These are phyloP conservation scores for Parietichytrium sp. DNA, from an alignment of 108 stramenopile genomes.

Conservation along the genomic window DNA sequence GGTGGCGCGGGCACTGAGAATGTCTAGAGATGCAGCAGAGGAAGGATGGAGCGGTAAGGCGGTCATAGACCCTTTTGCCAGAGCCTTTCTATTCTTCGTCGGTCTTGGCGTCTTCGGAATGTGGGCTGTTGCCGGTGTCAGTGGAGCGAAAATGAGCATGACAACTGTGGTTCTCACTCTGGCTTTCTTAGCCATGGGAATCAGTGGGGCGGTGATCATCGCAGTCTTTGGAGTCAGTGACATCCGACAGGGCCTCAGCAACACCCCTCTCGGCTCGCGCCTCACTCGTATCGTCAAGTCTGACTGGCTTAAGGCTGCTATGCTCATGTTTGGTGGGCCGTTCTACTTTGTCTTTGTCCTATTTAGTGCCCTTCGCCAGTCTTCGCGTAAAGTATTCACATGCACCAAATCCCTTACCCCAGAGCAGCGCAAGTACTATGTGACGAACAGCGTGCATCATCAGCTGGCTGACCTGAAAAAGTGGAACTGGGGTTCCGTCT, in stretches of 20 bases:
- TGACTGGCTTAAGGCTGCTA: slow-evolving; percentile 29
- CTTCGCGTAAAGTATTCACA: neutral
- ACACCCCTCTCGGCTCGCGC: slow-evolving; percentile 6
- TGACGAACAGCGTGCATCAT: neutral
- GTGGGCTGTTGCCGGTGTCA: neutral
- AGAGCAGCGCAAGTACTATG: neutral
- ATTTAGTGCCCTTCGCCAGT: neutral
- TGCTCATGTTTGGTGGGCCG: slow-evolving; percentile 5
- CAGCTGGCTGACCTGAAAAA: neutral
- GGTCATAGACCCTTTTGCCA: slow-evolving; percentile 1
- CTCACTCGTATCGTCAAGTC: neutral
- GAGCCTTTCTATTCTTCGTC: slow-evolving; percentile 18
- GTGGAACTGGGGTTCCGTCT: slow-evolving; percentile 6
- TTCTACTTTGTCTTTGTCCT: neutral
- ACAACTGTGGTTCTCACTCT: slow-evolving; percentile 9
- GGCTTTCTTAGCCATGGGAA: neutral
- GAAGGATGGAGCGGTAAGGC: too few relatives aligned
- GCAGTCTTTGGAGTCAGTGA: slow-evolving; percentile 12
- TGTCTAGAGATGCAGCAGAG: neutral
- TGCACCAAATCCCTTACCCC: slow-evolving; percentile 15
- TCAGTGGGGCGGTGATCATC: neutral
- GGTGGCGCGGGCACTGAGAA: neutral
- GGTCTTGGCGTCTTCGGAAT: slow-evolving; percentile 6
- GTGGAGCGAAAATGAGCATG: slow-evolving; percentile 7
- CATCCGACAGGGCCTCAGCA: neutral